Base-by-base conservation (phyloP, 1,284 basidiomycete species). In the Neolentinus lepideus region DNA sequence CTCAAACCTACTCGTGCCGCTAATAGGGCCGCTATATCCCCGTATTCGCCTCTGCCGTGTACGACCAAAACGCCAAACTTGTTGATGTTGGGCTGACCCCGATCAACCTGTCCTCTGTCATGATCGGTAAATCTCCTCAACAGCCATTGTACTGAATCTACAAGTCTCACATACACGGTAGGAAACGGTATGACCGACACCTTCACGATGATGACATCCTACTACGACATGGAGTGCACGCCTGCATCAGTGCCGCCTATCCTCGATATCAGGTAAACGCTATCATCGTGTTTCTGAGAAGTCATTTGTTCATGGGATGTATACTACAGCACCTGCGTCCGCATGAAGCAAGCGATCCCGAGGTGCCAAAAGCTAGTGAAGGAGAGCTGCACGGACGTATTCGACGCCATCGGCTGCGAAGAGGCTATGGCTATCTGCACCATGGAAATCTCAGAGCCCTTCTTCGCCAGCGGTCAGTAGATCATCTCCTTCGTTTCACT, bases 31-130 rank as follows among this genome's bases (percentile, higher is more conserved):
- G 88, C 26, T 92, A 92, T 67, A 74, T 93, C 6, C 91, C 91
- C 0, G 73, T 90, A 11, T 93, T 91, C 61, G 92, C 90, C 0
- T 74, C 85, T 1, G 81, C 82, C 22, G 81, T 94, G 0, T 83
- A 86, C 48, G 90, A 93, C 68, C 83, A 88, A 59, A 93, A 94
- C 66, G 70, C 76, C 11, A 67, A 67, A 22, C 70, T 87, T 6
- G 67, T 75, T 14, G 70, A 77, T n/a, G 77, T 74, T 0, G 86
- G 84, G 2, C 66, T 83, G 60, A 79, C 80, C 11, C 84, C 87
- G 0, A 80, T 94, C 61, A 92, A 93, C 65, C 73, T 94, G 8
- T 78, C 81, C 54, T 87, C 85, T 22, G 74, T 90, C 33, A 78
- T 92, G 72, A 90, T 94, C 54, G 90, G 91, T 74, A 76, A 72